Evolutionary conservation across 2,329 filamentous ascomycete species (phyloP).

Genomic region (Aspergillus sp.): DNA sequence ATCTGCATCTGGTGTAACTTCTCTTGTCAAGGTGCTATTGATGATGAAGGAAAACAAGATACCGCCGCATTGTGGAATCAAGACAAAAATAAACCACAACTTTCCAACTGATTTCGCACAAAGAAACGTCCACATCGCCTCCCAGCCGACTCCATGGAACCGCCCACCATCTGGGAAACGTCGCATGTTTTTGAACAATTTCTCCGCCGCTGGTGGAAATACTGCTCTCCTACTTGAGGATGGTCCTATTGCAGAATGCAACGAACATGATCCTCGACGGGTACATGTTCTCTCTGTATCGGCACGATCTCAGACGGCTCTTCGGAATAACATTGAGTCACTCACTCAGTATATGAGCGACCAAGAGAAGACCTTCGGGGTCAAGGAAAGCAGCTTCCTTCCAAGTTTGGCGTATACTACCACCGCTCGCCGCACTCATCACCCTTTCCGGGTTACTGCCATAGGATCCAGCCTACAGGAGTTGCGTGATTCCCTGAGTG

Average conservation of each 20-base stretch:
- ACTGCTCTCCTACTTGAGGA: slow-evolving; percentile 67
- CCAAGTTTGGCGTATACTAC: slow-evolving; percentile 64
- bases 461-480: slow-evolving; percentile 21
- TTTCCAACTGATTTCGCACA: slow-evolving; percentile 46
- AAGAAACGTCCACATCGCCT: slow-evolving; percentile 46
- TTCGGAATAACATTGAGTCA: slow-evolving; percentile 57
- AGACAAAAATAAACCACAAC: slow-evolving; percentile 45
- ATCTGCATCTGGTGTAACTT: slow-evolving; percentile 57
- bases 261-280: slow-evolving; percentile 51
- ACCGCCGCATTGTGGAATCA: slow-evolving; percentile 37
- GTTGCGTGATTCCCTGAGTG: slow-evolving; percentile 10
- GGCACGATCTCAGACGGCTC: slow-evolving; percentile 44
- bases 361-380: slow-evolving; percentile 22
- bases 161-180: slow-evolving; percentile 32
- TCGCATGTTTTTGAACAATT: slow-evolving; percentile 62
- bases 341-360: slow-evolving; percentile 52
- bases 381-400: slow-evolving; percentile 45
- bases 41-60: slow-evolving; percentile 38
- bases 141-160: slow-evolving; percentile 46
- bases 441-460: slow-evolving; percentile 32
- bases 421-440: slow-evolving; percentile 56
- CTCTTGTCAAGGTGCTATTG: slow-evolving; percentile 38
- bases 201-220: slow-evolving; percentile 70
- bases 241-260: slow-evolving; percentile 43
- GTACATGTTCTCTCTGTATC: slow-evolving; percentile 59